Conservation (phyloP, 345 rosid genomes). For the Murraya koenigii region DNA sequence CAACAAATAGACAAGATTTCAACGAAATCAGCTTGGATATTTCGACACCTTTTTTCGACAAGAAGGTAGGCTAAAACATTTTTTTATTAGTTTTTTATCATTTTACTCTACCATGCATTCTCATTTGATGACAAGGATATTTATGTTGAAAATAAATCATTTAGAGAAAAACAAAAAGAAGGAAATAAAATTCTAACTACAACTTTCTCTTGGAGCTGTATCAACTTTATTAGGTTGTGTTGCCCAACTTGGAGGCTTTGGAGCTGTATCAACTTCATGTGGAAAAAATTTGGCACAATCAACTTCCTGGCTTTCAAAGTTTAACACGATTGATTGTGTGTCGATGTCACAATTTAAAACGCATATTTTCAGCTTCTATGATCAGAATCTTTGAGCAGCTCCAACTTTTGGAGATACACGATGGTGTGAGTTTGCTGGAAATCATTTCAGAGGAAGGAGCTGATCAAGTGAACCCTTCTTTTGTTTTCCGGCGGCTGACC, state of each 20-base stretch:
- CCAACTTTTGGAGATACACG: neutral
- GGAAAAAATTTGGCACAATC: constrained; percentile 2
- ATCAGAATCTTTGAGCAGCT: neutral
- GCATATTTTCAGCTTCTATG: neutral
- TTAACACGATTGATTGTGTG: neutral
- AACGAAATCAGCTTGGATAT: neutral
- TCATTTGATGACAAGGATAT: no score
- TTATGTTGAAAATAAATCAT: no score
- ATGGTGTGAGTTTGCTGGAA: neutral
- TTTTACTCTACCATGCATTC: neutral
- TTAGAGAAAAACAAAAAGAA: no score
- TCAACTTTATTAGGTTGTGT: constrained; percentile 13
- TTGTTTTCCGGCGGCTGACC: constrained; percentile 21
- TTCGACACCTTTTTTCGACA: neutral
- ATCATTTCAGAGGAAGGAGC: constrained; percentile 17
- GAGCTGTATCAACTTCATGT: neutral
- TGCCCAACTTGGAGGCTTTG: constrained; percentile 21
- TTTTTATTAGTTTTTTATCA: no score
- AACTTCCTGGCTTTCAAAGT: neutral
- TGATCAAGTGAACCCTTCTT: neutral
- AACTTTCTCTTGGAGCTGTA: neutral
- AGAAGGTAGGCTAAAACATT: neutral
- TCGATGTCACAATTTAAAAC: neutral
- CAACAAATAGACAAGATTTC: neutral
- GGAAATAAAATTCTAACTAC: neutral